phyloP scores from a whole-genome alignment of 306 rosid genomes.

The Cicer bijugum region DNA sequence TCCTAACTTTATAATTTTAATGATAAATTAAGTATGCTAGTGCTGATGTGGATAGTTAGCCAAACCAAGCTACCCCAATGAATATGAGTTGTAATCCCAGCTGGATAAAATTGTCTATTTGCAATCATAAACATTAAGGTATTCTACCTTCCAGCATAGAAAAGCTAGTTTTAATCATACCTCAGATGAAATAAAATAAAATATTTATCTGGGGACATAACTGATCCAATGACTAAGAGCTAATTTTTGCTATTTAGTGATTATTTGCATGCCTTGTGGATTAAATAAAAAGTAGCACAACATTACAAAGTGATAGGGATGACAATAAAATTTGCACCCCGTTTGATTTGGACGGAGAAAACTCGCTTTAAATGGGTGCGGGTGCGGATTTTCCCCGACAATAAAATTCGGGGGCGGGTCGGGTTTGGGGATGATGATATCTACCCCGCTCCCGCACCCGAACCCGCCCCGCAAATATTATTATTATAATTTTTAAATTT shows the following conservation, averaged over 20 bases:
- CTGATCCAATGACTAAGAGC: conserved; percentile 26
- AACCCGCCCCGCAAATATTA: too few species aligned
- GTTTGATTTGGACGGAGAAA: too few species aligned
- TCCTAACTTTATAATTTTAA: not conserved
- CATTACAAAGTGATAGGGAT: conserved; percentile 38
- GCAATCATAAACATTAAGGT: not conserved
- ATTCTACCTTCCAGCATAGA: not conserved
- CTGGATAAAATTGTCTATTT: conserved; percentile 25
- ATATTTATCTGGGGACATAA: not conserved
- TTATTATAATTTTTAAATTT: too few species aligned
- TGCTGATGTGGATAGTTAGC: conserved; percentile 8
- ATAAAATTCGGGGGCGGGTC: too few species aligned
- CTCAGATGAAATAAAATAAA: not conserved
- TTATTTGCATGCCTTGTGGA: conserved; percentile 6
- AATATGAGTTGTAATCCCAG: conserved; percentile 26
- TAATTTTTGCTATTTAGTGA: conserved; percentile 28
- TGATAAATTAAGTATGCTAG: not conserved
- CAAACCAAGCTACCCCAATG: conserved; percentile 18
- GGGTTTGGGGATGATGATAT: too few species aligned
- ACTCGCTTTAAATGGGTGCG: too few species aligned
- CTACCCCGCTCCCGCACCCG: too few species aligned
- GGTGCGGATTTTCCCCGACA: too few species aligned
- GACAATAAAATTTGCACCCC: too few species aligned
- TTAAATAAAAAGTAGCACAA: conserved; percentile 36
- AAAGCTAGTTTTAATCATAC: not conserved